These are phyloP conservation scores for Naganishia sp. DNA, from an alignment of 1,284 basidiomycete genomes.

Conservation along the genomic window DNA sequence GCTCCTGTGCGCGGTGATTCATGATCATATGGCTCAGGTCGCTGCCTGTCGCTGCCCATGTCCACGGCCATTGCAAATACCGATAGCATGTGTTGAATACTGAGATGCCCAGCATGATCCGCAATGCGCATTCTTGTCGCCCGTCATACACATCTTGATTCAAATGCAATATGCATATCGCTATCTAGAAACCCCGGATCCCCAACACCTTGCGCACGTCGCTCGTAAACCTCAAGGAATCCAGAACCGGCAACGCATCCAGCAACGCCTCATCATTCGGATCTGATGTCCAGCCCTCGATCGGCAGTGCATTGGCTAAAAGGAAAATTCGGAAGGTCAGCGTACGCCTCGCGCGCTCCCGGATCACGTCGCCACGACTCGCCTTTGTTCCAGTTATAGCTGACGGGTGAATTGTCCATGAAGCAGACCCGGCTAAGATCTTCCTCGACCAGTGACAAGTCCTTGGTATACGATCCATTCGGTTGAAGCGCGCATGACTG, in stretches of 20 bases:
- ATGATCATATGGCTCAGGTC: no score
- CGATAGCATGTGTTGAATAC: no score
- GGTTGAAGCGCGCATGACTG: conserved; percentile 87
- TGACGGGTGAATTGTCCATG: conserved; percentile 93
- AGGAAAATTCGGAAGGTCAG: conserved; percentile 9
- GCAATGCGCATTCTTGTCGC: no score
- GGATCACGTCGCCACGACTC: conserved; percentile 42
- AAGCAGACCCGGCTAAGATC: conserved; percentile 90
- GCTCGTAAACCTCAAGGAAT: conserved; percentile 90
- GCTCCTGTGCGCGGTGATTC: no score
- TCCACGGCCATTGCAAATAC: no score
- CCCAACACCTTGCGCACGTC: conserved; percentile 93
- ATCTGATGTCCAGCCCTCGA: conserved; percentile 98
- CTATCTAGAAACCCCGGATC: conserved; percentile 58
- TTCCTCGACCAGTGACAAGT: conserved; percentile 79
- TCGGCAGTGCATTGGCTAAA: conserved; percentile 92
- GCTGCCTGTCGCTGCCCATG: no score
- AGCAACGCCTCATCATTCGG: conserved; percentile 94
- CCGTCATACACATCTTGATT: no score
- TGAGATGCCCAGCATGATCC: not conserved
- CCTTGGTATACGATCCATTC: conserved; percentile 93
- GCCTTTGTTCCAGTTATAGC: conserved; percentile 92
- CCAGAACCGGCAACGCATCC: conserved; percentile 90
- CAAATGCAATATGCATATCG: no score
- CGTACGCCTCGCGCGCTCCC: not conserved